phyloP scores from a whole-genome alignment of 1,284 basidiomycete genomes.

The Apiotrichum veenhuisii region DNA sequence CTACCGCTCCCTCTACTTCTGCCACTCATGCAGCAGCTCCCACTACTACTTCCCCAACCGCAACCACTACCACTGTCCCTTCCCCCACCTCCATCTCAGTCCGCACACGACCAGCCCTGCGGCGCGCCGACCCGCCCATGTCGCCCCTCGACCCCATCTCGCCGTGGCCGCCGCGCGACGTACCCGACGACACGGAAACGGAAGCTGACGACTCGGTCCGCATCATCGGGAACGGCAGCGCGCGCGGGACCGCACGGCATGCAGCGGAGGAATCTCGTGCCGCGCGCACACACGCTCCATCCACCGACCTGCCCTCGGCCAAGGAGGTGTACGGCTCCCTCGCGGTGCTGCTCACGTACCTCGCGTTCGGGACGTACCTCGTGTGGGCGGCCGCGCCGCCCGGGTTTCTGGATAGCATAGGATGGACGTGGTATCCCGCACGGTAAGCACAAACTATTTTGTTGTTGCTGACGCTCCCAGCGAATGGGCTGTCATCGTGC shows the following conservation, averaged over 20 bases:
- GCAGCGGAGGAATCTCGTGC: too few relatives aligned
- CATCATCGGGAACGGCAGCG: too few relatives aligned
- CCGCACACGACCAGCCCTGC: background rate
- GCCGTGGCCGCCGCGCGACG: constrained; percentile 51
- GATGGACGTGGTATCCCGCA: constrained; percentile 81
- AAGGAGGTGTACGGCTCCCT: constrained; percentile 82
- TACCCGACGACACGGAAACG: constrained; percentile 41
- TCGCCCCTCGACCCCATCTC: constrained; percentile 58
- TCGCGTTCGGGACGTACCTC: constrained; percentile 66
- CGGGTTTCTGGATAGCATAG: constrained; percentile 59
- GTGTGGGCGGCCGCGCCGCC: constrained; percentile 61
- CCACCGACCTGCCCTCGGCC: constrained; percentile 24
- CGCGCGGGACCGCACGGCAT: background rate
- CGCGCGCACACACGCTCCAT: background rate
- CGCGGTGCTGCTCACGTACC: constrained; percentile 70
- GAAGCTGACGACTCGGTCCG: constrained; percentile 50
- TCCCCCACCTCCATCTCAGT: background rate
- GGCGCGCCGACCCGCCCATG: background rate
- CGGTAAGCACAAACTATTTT: constrained; percentile 54
- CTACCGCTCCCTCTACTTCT: too few relatives aligned
- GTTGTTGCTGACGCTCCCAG: constrained; percentile 48
- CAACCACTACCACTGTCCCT: too few relatives aligned
- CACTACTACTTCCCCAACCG: too few relatives aligned
- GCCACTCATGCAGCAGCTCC: too few relatives aligned
- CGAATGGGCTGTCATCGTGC: constrained; percentile 81